Evolutionary conservation across 352 stramenopile genomes (phyloP), one percentile per base, ranked within the genome.

Genomic region (Aphanomyces invadans): DNA sequence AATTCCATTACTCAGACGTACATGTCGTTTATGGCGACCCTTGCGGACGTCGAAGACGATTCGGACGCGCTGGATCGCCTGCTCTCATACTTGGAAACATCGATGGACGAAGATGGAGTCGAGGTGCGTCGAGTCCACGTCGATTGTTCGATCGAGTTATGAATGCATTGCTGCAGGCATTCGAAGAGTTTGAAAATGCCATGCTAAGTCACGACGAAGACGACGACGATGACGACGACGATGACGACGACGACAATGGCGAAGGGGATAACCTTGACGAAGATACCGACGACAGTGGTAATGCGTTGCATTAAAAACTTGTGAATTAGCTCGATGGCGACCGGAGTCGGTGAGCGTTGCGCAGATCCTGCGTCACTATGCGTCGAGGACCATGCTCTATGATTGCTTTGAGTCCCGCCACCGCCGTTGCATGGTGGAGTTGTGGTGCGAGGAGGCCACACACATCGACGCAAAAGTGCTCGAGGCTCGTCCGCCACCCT

Each of bases 61-160:
- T 80, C 73, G 4, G 78, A 87, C 57, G 79, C 77, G 52, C 73
- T 86, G 29, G 76, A 85, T 31, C 73, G 71, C 51, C 82, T 90
- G 33, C 54, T 88, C 2, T 72, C 72, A 7, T 87, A 87, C 65
- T 70, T 90, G 4, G 81, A 90, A 32, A 72, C 87, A 28, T 73
- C 74, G 23, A 88, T 81, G 81, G 74, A 80, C 29, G 81, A 88
- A 52, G 79, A 77, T 73, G 84, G 86, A 74, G 78, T 87, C 29
- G 60, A 67, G 60, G 60, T 67, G 17, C 32, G 32, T 57, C n/a
- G 10, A 21, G 11, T 54, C 0, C 1, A 25, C 2, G 46, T 1
- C 39, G 39, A 15, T n/a, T n/a, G n/a, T 0, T 48, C 39, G 17
- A n/a, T n/a, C 39, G n/a, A 1, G 39, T n/a, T n/a, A 48, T 48